phyloP scores from a whole-genome alignment of 2,329 filamentous ascomycete species.

The Alternaria conjuncta region DNA sequence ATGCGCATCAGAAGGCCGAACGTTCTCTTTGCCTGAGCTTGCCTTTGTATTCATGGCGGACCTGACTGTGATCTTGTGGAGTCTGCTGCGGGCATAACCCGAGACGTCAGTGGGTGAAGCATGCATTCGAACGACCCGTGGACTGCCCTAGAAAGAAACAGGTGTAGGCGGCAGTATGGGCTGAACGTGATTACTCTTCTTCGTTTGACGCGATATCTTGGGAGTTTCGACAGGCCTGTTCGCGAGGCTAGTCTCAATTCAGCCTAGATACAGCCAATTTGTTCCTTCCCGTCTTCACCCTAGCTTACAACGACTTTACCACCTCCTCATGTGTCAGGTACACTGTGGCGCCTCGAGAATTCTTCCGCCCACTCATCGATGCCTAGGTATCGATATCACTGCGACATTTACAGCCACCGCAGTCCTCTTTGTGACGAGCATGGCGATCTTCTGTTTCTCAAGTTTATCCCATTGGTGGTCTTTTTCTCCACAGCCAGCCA shows the following conservation, averaged over 20 bases:
- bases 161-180: neutral
- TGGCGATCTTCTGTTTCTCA: neutral
- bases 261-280: neutral
- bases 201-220: neutral
- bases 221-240: neutral
- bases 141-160: neutral
- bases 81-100: neutral
- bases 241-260: neutral
- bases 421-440: neutral
- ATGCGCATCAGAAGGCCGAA: neutral
- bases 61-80: neutral
- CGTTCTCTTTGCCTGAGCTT: neutral
- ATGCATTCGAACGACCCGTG: neutral
- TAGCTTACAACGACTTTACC: neutral
- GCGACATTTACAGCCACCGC: neutral
- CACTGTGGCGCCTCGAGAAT: neutral
- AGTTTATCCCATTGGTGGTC: slow-evolving; percentile 34
- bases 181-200: neutral
- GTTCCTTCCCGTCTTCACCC: neutral
- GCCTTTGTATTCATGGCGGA: neutral
- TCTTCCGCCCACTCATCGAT: slow-evolving; percentile 2
- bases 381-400: neutral
- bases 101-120: neutral
- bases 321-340: neutral
- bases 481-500: slow-evolving; percentile 21